Evolutionary conservation across 305 asterid genomes (phyloP).

Genomic region (Withania somnifera): DNA sequence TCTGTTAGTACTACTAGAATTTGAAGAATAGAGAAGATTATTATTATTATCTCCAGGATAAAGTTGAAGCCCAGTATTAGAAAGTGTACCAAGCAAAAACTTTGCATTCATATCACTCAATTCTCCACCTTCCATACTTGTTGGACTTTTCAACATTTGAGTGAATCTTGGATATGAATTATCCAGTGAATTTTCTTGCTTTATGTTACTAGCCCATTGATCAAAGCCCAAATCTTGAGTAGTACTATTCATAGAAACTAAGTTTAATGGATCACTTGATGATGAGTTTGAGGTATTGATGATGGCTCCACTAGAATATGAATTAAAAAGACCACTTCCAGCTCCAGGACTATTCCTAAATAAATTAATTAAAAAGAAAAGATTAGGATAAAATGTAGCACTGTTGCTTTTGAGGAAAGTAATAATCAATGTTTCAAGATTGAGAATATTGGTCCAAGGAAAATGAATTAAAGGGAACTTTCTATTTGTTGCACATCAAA

Average conservation of each 20-base stretch:
- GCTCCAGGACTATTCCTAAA: slow-evolving; percentile 27
- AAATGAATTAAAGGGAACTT: slow-evolving; percentile 11
- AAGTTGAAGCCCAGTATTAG: slow-evolving; percentile 19
- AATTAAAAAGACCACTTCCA: slow-evolving; percentile 16
- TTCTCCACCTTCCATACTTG: slow-evolving; percentile 22
- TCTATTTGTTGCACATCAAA: slow-evolving; percentile 29
- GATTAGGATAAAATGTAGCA: background rate
- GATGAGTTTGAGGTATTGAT: slow-evolving; percentile 10
- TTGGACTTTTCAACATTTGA: slow-evolving; percentile 29
- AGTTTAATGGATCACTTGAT: slow-evolving; percentile 17
- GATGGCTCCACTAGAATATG: slow-evolving; percentile 13
- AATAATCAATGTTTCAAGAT: background rate
- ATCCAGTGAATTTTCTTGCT: slow-evolving; percentile 30
- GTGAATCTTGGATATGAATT: slow-evolving; percentile 29
- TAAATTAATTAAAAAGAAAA: background rate
- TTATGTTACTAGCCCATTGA: slow-evolving; percentile 26
- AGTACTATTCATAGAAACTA: background rate
- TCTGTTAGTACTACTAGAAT: slow-evolving; percentile 6
- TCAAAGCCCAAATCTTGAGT: slow-evolving; percentile 37
- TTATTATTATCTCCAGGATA: slow-evolving; percentile 10
- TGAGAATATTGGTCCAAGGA: background rate
- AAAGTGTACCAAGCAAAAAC: slow-evolving; percentile 33
- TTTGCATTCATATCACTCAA: slow-evolving; percentile 23
- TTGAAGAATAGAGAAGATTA: slow-evolving; percentile 12
- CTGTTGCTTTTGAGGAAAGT: background rate